Evolutionary conservation across 345 rosid species (phyloP).

Genomic region (Tarenaya hassleriana): DNA sequence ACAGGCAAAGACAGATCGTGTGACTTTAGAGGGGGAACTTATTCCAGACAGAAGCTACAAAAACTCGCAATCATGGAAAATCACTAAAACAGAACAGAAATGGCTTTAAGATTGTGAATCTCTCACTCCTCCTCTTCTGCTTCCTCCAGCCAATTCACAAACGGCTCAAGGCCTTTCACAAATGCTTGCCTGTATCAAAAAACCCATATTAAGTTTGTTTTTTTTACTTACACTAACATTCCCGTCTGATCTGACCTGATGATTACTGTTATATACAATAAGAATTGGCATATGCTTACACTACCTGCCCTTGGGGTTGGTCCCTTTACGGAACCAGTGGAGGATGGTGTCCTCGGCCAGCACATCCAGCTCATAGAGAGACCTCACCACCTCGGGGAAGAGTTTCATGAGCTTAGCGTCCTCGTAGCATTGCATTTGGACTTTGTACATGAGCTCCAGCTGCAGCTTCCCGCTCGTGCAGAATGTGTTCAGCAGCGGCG

Average conservation of each 20-base stretch:
- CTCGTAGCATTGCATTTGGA: slow-evolving; percentile 97
- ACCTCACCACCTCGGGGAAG: slow-evolving; percentile 79
- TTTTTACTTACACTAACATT: no score
- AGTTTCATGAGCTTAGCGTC: slow-evolving; percentile 98
- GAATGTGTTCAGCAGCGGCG: slow-evolving; percentile 61
- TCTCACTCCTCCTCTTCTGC: slow-evolving; percentile 92
- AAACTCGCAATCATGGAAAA: no score
- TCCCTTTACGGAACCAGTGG: slow-evolving; percentile 87
- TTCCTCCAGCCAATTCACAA: slow-evolving; percentile 95
- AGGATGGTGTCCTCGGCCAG: slow-evolving; percentile 95
- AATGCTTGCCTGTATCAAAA: slow-evolving; percentile 77
- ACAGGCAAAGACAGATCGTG: no score
- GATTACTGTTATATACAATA: no score
- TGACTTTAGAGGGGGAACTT: no score
- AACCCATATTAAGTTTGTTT: no score
- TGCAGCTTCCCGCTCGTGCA: slow-evolving; percentile 83
- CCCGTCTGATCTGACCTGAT: no score
- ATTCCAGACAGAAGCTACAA: no score
- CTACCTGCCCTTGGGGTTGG: slow-evolving; percentile 89
- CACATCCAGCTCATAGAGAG: slow-evolving; percentile 88
- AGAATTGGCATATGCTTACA: no score
- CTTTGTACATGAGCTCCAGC: slow-evolving; percentile 92
- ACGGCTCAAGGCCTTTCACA: slow-evolving; percentile 87
- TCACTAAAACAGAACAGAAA: no score
- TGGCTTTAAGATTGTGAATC: no score